Percentiles rank a stretch among this genome's conserved stretches.
phyloP scores from a whole-genome alignment of 2,329 filamentous ascomycete genomes.

The Clarireedia hainanense region DNA sequence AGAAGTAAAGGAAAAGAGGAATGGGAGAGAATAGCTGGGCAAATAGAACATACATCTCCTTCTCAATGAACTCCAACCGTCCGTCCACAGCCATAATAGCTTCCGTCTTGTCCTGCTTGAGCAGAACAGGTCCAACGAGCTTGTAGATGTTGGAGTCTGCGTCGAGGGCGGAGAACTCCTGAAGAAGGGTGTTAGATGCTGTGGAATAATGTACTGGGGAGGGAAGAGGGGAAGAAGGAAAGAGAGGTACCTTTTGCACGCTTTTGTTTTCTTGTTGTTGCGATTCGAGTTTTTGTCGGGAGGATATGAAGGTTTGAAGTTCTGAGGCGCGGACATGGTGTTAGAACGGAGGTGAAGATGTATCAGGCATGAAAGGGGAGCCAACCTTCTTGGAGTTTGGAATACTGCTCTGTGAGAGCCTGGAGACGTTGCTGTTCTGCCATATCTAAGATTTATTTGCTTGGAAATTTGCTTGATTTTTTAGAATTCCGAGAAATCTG shows the following conservation, averaged over 20 bases:
- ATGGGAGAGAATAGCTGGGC: background rate
- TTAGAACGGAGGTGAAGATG: background rate
- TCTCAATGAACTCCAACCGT: constrained; percentile 82
- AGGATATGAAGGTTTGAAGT: constrained; percentile 65
- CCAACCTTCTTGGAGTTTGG: constrained; percentile 74
- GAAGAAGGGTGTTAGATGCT: background rate
- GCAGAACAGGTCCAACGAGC: constrained; percentile 79
- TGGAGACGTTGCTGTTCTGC: constrained; percentile 75
- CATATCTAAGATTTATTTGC: constrained; percentile 39
- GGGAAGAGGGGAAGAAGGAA: background rate
- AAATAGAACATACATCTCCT: constrained; percentile 67
- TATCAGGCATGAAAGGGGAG: background rate
- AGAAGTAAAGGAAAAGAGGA: background rate
- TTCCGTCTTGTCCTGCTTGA: constrained; percentile 91
- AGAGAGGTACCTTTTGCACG: constrained; percentile 61
- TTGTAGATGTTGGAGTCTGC: constrained; percentile 92
- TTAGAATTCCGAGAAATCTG: too few species aligned
- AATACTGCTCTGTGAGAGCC: constrained; percentile 76
- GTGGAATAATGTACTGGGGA: background rate
- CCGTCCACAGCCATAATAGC: constrained; percentile 87
- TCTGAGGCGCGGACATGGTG: constrained; percentile 46
- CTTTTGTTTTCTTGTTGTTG: constrained; percentile 89
- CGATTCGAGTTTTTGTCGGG: constrained; percentile 84
- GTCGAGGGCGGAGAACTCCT: constrained; percentile 77
- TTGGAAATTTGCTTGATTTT: background rate